phyloP scores from a whole-genome alignment of 1,139 yeast genomes.

The Nakaseomyces nivariensis region DNA sequence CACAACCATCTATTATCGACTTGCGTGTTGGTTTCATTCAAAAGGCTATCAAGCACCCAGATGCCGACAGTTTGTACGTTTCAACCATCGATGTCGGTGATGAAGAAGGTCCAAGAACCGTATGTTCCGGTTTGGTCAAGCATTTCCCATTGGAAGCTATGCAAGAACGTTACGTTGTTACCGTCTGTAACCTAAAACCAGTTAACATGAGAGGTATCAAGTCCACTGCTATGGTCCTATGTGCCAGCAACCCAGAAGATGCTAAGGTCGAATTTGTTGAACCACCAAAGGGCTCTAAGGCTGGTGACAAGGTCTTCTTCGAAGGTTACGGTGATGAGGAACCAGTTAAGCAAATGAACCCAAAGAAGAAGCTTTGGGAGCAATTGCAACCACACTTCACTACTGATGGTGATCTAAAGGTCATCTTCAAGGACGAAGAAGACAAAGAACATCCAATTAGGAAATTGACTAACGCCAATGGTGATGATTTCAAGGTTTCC shows the following conservation, averaged over 20 bases:
- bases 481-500: constrained; percentile 61
- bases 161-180: constrained; percentile 74
- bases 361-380: constrained; percentile 98
- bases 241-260: constrained; percentile 58
- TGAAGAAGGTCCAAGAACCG: constrained; percentile 93
- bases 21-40: constrained; percentile 94
- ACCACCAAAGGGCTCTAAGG: constrained; percentile 89
- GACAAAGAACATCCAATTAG: constrained; percentile 69
- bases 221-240: constrained; percentile 92
- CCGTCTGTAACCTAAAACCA: constrained; percentile 82
- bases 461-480: constrained; percentile 66
- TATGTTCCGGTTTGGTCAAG: constrained; percentile 88
- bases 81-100: constrained; percentile 97
- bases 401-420: constrained; percentile 67
- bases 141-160: constrained; percentile 69
- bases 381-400: constrained; percentile 83
- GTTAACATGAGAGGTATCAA: constrained; percentile 92
- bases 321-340: constrained; percentile 71
- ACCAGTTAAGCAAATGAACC: constrained; percentile 90
- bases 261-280: constrained; percentile 77
- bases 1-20: constrained; percentile 78
- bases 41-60: constrained; percentile 94
- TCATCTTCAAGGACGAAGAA: constrained; percentile 55
- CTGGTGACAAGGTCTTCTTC: constrained; percentile 95
- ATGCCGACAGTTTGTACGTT: constrained; percentile 92